Percentiles rank a stretch among this genome's conserved stretches.
These are phyloP conservation scores for Diaporthe sp. DNA, from an alignment of 2,329 filamentous ascomycete genomes.

Conservation along the genomic window DNA sequence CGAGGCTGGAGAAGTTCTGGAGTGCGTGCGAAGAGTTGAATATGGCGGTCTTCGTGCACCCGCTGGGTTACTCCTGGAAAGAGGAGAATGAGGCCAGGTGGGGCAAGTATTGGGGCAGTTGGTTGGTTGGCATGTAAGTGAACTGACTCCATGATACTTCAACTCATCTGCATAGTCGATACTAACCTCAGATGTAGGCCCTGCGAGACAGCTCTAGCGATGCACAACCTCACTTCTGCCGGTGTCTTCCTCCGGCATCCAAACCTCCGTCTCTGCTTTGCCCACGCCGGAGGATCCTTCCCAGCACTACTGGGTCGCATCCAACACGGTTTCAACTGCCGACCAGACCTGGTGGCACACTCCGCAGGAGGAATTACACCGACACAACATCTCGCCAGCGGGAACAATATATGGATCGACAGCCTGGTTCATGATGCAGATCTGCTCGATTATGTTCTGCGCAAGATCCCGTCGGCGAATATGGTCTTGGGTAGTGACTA, in stretches of 20 bases:
- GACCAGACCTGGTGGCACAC: constrained; percentile 52
- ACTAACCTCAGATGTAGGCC: constrained; percentile 41
- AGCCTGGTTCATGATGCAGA: constrained; percentile 53
- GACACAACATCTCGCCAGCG: constrained; percentile 48
- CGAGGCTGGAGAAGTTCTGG: constrained; percentile 50
- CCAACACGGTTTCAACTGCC: constrained; percentile 53
- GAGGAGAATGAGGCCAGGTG: constrained; percentile 51
- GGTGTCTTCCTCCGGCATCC: constrained; percentile 51
- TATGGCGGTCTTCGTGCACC: constrained; percentile 53
- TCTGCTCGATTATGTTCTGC: constrained; percentile 51
- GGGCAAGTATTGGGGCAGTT: constrained; percentile 52
- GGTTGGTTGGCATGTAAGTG: constrained; percentile 53
- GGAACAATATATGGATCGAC: constrained; percentile 52
- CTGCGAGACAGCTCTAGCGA: constrained; percentile 52
- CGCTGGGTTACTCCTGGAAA: constrained; percentile 51
- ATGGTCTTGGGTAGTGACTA: constrained; percentile 54
- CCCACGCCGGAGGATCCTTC: constrained; percentile 54
- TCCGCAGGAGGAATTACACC: constrained; percentile 49
- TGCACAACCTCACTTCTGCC: constrained; percentile 50
- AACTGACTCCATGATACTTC: background rate
- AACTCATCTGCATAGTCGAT: background rate
- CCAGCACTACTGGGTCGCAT: constrained; percentile 53
- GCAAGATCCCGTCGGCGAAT: constrained; percentile 50
- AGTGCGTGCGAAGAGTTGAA: constrained; percentile 50
- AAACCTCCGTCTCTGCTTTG: constrained; percentile 51